Evolutionary conservation across 2,329 filamentous ascomycete genomes (phyloP), one percentile per base, ranked within the genome.

Genomic region (Botryotinia globosa): DNA sequence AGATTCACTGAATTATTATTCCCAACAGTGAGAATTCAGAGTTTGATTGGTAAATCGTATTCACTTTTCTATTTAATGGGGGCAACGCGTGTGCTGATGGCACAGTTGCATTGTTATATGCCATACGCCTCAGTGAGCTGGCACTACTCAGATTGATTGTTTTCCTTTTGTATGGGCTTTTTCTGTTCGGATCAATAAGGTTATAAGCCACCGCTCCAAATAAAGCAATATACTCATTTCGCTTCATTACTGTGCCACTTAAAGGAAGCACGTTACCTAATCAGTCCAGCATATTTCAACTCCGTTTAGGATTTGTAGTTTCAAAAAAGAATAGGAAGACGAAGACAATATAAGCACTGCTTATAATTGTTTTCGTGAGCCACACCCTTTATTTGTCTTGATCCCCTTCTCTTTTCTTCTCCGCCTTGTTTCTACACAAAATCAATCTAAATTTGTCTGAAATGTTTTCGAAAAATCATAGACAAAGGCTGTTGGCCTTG

Each of bases 241-340:
- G 65, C 48, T 68, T 68, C 65, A 56, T 20, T 32, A 42, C 48
- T 67, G 34, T 67, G 65, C 65, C 48, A 67, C 34, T 1, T n/a
- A 22, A 56, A 68, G 34, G 48, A 56, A 56, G 65, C 45, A 54
- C 45, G 25, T 29, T 58, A 18, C 65, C 37, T 7, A 68, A 58
- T 56, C 29, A 56, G 18, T 56, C n/a, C n/a, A 44, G 18, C 9
- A 42, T 56, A 58, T 56, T 68, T n/a, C 37, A 39, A 56, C 48
- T 56, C 65, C 34, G 48, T 20, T 6, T 39, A 22, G 16, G 16
- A 32, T 67, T 42, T 25, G 16, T 42, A 9, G 48, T 68, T 68
- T 44, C 32, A 54, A 66, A 22, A n/a, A 42, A 56, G 16, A 42
- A 68, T 16, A 56, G 18, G 48, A 56, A 12, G 37, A 68, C 34